Evolutionary conservation across 768 basidiomycete genomes (phyloP).

Genomic region (Hygrocybe punicea): DNA sequence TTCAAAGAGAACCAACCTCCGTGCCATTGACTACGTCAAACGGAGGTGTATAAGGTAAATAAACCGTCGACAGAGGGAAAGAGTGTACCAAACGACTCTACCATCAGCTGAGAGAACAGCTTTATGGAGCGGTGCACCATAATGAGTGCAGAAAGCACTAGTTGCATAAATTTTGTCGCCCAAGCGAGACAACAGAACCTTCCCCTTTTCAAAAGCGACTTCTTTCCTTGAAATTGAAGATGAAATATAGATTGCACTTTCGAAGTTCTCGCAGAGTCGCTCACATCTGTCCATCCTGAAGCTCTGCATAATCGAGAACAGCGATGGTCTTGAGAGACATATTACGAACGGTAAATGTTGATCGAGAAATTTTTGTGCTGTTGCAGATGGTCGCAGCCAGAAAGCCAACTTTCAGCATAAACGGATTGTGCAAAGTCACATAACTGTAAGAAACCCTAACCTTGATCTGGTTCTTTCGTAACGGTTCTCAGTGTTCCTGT

Average conservation of each 20-base stretch:
- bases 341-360: neutral
- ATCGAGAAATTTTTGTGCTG: neutral
- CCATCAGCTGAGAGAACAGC: constrained; percentile 79
- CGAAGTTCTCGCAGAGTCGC: neutral
- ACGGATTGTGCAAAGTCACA: no score
- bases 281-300: constrained; percentile 67
- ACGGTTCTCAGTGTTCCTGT: neutral
- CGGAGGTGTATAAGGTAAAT: neutral
- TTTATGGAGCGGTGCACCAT: constrained; percentile 82
- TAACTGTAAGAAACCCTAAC: neutral
- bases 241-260: neutral
- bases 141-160: constrained; percentile 86
- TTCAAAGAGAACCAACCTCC: constrained; percentile 50
- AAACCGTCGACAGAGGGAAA: constrained; percentile 5
- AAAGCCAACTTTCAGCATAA: no score
- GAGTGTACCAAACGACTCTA: constrained; percentile 66
- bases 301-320: constrained; percentile 54
- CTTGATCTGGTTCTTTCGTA: neutral
- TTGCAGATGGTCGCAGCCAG: no score
- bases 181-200: constrained; percentile 73
- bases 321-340: constrained; percentile 54
- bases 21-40: constrained; percentile 68
- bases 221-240: constrained; percentile 58
- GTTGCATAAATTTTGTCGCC: constrained; percentile 76
- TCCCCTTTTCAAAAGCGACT: constrained; percentile 72